phyloP scores from a whole-genome alignment of 257 asterid genomes.

The Rehmannia glutinosa region DNA sequence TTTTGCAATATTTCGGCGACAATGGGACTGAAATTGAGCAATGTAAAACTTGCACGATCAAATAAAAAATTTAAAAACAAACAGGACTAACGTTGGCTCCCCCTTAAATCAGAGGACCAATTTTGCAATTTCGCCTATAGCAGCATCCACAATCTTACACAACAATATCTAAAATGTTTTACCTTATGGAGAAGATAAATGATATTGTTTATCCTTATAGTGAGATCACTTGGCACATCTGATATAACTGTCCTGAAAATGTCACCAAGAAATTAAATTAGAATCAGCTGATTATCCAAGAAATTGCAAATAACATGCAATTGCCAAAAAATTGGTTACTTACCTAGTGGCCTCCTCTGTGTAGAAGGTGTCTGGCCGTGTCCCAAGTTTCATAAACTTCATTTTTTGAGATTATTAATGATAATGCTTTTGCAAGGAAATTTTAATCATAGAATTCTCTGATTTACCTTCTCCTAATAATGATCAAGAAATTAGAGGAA shows the following conservation, averaged over 20 bases:
- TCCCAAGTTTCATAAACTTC: constrained; percentile 87
- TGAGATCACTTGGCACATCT: constrained; percentile 49
- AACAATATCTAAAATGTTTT: neutral
- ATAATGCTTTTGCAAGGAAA: constrained; percentile 1
- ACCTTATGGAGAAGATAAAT: constrained; percentile 58
- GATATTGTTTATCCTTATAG: constrained; percentile 38
- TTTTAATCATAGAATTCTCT: constrained; percentile 3
- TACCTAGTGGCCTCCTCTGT: constrained; percentile 76
- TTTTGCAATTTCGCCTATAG: too few relatives aligned
- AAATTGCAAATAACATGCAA: neutral
- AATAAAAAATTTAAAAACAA: too few relatives aligned
- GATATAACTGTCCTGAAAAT: constrained; percentile 42
- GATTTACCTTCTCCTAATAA: neutral
- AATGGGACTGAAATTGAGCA: too few relatives aligned
- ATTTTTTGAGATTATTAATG: constrained; percentile 21
- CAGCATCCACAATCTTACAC: too few relatives aligned
- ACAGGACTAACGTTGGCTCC: too few relatives aligned
- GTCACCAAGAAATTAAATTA: neutral
- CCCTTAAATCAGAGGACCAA: too few relatives aligned
- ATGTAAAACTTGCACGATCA: too few relatives aligned
- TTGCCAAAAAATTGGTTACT: neutral
- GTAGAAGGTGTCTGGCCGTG: constrained; percentile 73
- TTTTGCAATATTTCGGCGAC: too few relatives aligned
- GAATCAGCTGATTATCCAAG: neutral
- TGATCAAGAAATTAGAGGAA: too few relatives aligned